Percentiles rank a stretch among this genome's conserved stretches.
Conservation (phyloP, 2,329 filamentous ascomycete species). For the Monascus ruber region DNA sequence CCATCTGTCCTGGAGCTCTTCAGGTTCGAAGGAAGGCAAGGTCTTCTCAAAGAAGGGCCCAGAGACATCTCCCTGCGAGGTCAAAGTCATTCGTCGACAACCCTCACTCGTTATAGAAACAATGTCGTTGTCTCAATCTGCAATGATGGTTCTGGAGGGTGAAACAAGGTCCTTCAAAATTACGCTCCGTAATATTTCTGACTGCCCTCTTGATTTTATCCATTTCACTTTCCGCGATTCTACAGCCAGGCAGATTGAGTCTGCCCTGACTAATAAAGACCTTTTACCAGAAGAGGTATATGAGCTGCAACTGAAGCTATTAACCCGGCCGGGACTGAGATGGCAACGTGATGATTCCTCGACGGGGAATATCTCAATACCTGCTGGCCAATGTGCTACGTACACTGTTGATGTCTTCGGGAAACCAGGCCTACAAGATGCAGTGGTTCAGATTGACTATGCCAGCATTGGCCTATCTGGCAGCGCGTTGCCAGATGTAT, state of each 20-base stretch:
- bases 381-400: slow-evolving; percentile 53
- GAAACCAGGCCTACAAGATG: slow-evolving; percentile 71
- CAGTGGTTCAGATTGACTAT: slow-evolving; percentile 75
- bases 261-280: slow-evolving; percentile 64
- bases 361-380: slow-evolving; percentile 48
- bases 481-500: slow-evolving; percentile 58
- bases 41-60: slow-evolving; percentile 21
- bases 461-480: slow-evolving; percentile 61
- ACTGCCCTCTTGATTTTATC: slow-evolving; percentile 68
- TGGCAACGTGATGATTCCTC: slow-evolving; percentile 40
- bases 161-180: slow-evolving; percentile 68
- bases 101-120: slow-evolving; percentile 66
- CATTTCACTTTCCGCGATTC: slow-evolving; percentile 86
- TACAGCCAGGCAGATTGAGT: slow-evolving; percentile 64
- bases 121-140: slow-evolving; percentile 68
- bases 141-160: slow-evolving; percentile 86
- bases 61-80: slow-evolving; percentile 31
- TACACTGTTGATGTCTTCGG: slow-evolving; percentile 80
- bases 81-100: slow-evolving; percentile 70
- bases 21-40: slow-evolving; percentile 25
- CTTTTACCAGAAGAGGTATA: slow-evolving; percentile 69
- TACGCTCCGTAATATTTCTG: slow-evolving; percentile 67
- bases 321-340: slow-evolving; percentile 55
- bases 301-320: slow-evolving; percentile 71
- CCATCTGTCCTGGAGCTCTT: slow-evolving; percentile 34